Evolutionary conservation across 2,329 filamentous ascomycete genomes (phyloP), one percentile per base, ranked within the genome.

Genomic region (Nothomitra cinnamomea): DNA sequence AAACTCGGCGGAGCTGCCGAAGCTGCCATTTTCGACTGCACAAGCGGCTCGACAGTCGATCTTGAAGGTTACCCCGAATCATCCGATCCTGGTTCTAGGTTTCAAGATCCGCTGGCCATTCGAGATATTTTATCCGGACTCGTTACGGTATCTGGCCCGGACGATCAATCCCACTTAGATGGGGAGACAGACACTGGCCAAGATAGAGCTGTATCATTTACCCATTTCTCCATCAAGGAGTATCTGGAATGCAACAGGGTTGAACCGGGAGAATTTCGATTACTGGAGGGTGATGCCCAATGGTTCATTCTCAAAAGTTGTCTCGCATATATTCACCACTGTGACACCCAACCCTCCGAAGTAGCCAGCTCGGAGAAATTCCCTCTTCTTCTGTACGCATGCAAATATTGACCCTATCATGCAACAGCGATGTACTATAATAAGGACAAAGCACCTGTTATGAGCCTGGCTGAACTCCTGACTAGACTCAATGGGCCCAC

Each of bases 371-470:
- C 45, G 32, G 15, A 32, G 45, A 5, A 13, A 49, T 32, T 13
- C 24, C 45, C 45, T 49, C 45, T 49, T 35, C 45, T 49, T 49
- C 45, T 49, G 45, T 49, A 49, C 45, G 24, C 45, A 35, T 49
- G 45, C 45, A 49, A 49, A 13, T 49, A 49, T 49, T 49, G 45
- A 24, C 15, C 25, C 4, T 10, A 35, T 19, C 45, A 49, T 35
- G 45, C 45, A 49, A 8, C 17, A 35, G 45, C 45, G 5, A n/a
- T 49, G 45, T 49, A 24, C 45, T 49, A 10, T 35, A n/a, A 35
- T 49, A 35, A 49, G 24, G 45, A 49, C 45, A 15, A 48, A 25
- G 25, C 45, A 49, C 45, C 45, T 6, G 25, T 49, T 32, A 2
- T 13, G 45, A 49, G 24, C 4, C 25, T 49, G 45, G 17, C 45